These are phyloP conservation scores for Pleoardoris graminearum DNA, from an alignment of 2,329 filamentous ascomycete genomes.

Conservation along the genomic window DNA sequence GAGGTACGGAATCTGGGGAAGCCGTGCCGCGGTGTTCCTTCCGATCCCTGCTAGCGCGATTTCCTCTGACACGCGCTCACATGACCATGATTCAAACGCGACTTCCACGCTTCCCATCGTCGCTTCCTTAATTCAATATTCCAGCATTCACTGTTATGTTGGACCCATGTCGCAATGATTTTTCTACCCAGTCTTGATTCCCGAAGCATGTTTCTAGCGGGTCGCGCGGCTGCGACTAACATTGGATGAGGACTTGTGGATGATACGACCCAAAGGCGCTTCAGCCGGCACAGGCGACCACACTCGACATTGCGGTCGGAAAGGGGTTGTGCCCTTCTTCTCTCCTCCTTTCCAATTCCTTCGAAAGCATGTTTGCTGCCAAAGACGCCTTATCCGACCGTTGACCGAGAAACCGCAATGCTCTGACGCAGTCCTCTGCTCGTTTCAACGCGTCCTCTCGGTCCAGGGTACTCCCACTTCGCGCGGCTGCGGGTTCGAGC, in stretches of 20 bases:
- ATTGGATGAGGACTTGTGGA: no score
- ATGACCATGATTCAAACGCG: no score
- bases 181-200: no score
- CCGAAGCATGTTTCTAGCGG: no score
- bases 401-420: slow-evolving; percentile 58
- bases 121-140: not conserved
- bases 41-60: no score
- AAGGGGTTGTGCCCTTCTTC: slow-evolving; percentile 27
- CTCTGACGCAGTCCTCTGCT: slow-evolving; percentile 56
- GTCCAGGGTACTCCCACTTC: slow-evolving; percentile 8
- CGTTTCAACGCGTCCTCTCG: slow-evolving; percentile 40
- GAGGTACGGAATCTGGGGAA: no score
- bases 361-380: slow-evolving; percentile 45
- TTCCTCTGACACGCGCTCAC: no score
- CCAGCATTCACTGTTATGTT: not conserved
- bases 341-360: slow-evolving; percentile 35
- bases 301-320: slow-evolving; percentile 15
- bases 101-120: no score
- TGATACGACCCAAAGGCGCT: not conserved
- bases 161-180: not conserved
- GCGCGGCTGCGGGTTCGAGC: slow-evolving; percentile 42
- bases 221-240: no score
- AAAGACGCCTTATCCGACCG: slow-evolving; percentile 58
- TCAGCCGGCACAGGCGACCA: slow-evolving; percentile 1
- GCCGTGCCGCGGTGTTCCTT: no score